A percentile compares a stretch with the other conserved stretches of the same genome.
Conservation (phyloP, 305 asterid species). For the Fraxinus angustifolia region DNA sequence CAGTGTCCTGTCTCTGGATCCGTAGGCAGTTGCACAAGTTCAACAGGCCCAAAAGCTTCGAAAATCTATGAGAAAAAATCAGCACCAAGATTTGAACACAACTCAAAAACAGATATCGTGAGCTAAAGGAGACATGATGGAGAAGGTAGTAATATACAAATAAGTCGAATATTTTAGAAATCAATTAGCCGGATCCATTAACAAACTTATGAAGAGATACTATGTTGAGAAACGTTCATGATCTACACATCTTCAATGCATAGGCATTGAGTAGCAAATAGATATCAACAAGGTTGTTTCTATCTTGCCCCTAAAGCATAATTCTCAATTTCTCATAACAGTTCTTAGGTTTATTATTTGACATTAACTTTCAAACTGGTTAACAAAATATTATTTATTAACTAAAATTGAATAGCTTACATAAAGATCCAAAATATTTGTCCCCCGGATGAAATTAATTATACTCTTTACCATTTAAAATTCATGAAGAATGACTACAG, state of each 20-base stretch:
- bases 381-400: not conserved
- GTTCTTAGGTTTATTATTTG: not conserved
- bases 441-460: not conserved
- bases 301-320: not conserved
- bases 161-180: not conserved
- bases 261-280: not conserved
- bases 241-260: not conserved
- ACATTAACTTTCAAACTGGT: not conserved
- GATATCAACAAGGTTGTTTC: not conserved
- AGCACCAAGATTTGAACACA: not conserved
- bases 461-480: not conserved
- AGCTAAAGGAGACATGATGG: not conserved
- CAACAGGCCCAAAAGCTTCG: conserved; percentile 97
- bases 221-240: not conserved
- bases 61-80: conserved; percentile 51
- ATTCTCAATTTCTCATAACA: not conserved
- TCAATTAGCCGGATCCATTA: not conserved
- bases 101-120: not conserved
- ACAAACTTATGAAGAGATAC: not conserved
- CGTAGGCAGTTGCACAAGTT: conserved; percentile 93
- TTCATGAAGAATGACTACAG: not conserved
- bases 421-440: not conserved
- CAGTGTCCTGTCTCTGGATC: conserved; percentile 98
- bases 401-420: not conserved
- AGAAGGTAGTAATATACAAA: not conserved